Evolutionary conservation across 2,329 filamentous ascomycete species (phyloP).

Genomic region (Cladobotryum protrusum): DNA sequence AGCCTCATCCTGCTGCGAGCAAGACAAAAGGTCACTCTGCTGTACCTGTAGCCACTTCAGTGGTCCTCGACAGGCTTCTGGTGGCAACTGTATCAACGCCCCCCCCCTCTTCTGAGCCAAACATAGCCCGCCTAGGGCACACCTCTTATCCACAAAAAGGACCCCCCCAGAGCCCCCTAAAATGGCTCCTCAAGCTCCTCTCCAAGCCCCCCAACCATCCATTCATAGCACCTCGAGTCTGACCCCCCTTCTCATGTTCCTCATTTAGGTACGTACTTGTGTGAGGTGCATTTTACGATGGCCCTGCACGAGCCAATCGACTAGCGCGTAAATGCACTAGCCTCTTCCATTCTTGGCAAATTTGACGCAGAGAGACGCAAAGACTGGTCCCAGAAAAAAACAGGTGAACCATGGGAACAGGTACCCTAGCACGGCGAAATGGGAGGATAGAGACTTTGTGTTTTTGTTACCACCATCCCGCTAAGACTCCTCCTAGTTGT

Average conservation of each 20-base stretch:
- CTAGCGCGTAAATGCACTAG: constrained; percentile 1
- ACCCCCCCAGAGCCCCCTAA: constrained; percentile 3
- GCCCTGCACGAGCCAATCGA: constrained; percentile 5
- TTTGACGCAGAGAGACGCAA: constrained; percentile 3
- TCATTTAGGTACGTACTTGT: constrained; percentile 1
- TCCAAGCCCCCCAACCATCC: constrained; percentile 4
- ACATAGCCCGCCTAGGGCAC: constrained; percentile 3
- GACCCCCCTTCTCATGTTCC: neutral
- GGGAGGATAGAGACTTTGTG: too few relatives aligned
- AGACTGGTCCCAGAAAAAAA: too few relatives aligned
- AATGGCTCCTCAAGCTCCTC: neutral
- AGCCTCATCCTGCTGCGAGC: neutral
- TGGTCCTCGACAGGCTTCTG: neutral
- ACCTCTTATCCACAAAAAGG: too few relatives aligned
- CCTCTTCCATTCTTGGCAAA: constrained; percentile 4
- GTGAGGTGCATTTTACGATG: constrained; percentile 5
- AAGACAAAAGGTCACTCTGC: neutral
- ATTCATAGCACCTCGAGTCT: neutral
- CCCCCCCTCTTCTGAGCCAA: constrained; percentile 2
- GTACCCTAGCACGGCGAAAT: too few relatives aligned
- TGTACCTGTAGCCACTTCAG: neutral
- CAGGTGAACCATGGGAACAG: too few relatives aligned
- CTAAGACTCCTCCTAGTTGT: constrained; percentile 10
- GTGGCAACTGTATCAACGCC: constrained; percentile 10
- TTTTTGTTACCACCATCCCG: constrained; percentile 4